Evolutionary conservation across 305 asterid species (phyloP).

Genomic region (Solanum hybrid): DNA sequence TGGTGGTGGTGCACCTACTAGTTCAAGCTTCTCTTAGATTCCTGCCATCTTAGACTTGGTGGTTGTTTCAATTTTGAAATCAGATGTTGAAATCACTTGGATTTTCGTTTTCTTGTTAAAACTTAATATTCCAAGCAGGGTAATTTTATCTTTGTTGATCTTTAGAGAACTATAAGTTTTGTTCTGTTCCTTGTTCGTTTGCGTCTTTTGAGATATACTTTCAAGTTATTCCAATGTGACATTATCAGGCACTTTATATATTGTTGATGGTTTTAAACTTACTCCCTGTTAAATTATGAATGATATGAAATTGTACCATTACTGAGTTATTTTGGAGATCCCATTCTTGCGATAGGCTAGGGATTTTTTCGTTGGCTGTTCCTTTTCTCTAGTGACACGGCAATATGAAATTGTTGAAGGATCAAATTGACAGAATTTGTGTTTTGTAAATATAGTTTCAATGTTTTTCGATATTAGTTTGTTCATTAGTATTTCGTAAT

Average conservation of each 20-base stretch:
- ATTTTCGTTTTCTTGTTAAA: not conserved
- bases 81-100: not conserved
- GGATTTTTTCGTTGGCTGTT: not conserved
- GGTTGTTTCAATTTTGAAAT: not conserved
- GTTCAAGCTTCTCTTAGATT: conserved; percentile 39
- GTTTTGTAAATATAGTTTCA: not conserved
- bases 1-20: conserved; percentile 69
- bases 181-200: not conserved
- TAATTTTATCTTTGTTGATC: not conserved
- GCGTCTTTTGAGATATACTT: not conserved
- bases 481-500: not conserved
- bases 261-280: not conserved
- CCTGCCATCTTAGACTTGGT: not conserved
- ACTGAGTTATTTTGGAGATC: not conserved
- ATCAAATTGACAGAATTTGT: not conserved
- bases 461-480: not conserved
- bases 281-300: not conserved
- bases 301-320: not conserved
- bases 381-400: not conserved
- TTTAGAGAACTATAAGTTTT: not conserved
- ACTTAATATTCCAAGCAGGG: not conserved
- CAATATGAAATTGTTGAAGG: not conserved
- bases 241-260: not conserved
- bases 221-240: not conserved
- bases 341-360: not conserved